Percentiles rank a stretch among this genome's conserved stretches.
These are phyloP conservation scores for Alternaria incomplexa DNA, from an alignment of 2,329 filamentous ascomycete genomes.

Conservation along the genomic window DNA sequence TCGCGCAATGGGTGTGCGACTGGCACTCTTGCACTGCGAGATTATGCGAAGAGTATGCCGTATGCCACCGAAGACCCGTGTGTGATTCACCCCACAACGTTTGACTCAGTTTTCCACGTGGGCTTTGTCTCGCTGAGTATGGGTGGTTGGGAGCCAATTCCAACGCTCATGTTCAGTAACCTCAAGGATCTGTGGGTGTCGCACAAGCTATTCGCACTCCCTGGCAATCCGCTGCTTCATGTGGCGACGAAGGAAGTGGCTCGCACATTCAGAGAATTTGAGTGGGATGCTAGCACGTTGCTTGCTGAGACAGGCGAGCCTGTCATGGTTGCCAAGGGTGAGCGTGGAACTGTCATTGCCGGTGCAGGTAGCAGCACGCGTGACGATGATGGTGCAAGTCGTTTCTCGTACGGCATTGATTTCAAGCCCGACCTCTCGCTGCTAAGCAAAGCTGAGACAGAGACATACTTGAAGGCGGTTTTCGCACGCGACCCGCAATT, in stretches of 20 bases:
- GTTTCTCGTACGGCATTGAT: conserved; percentile 12
- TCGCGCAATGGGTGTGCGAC: conserved; percentile 3
- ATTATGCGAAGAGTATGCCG: conserved; percentile 8
- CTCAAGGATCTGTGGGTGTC: conserved; percentile 8
- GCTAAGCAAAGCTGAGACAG: conserved; percentile 1
- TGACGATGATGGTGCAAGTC: conserved; percentile 9
- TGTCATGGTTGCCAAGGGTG: conserved; percentile 5
- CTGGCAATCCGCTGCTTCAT: conserved; percentile 4
- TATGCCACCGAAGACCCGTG: conserved; percentile 1
- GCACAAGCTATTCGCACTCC: conserved; percentile 6
- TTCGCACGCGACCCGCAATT: conserved; percentile 6
- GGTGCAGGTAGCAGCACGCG: conserved; percentile 4
- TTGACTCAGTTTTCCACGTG: conserved; percentile 6
- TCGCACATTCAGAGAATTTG: conserved; percentile 11
- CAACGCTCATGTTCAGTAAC: conserved; percentile 7
- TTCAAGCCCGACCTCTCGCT: conserved; percentile 12
- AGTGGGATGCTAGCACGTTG: conserved; percentile 12
- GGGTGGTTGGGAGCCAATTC: conserved; percentile 6
- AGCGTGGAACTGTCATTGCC: conserved; percentile 9
- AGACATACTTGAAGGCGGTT: conserved; percentile 5
- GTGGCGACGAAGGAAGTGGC: conserved; percentile 6
- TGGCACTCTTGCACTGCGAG: conserved; percentile 3
- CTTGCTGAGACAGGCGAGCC: conserved; percentile 12
- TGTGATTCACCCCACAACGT: conserved; percentile 8
- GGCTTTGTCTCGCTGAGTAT: conserved; percentile 9